Base-by-base conservation (phyloP, 2,329 filamentous ascomycete species). In the Pseudogymnoascus sp. region DNA sequence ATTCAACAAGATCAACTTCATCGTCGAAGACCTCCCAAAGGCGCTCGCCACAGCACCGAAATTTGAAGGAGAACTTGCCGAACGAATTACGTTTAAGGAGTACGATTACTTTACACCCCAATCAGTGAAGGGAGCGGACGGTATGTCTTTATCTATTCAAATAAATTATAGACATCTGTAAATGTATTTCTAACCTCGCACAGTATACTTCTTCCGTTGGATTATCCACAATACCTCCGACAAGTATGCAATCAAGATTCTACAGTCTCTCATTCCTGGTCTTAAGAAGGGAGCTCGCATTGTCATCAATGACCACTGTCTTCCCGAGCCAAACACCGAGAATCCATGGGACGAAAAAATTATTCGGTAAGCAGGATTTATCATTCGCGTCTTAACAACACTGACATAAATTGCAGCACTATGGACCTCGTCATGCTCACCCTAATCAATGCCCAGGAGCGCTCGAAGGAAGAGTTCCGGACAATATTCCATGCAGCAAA, bases 391-490 rank as follows among this genome's bases (percentile, higher is more conserved):
- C 2, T 24, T 11, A 21, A 58, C 21, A 47, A 61, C 26, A 10
- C 13, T n/a, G 5, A 21, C 11, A 17, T 54, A 33, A 13, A 21
- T 21, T 54, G 31, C 44, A 68, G 72, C 33, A 74, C 75, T 35
- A 81, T 82, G 77, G 80, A 82, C 64, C 68, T 82, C 64, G 71
- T 80, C 2, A 82, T 83, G 80, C 67, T 82, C 68, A 74, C 74
- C 8, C 63, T 81, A 35, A 71, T 81, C 37, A 83, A 83, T 64
- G 75, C 79, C 2, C 76, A 80, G 66, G 81, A 83, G 70, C 74
- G 81, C 7, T 73, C 73, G 2, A 76, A 78, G 63, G 67, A 69
- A 5, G 79, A 81, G 63, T 83, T 81, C 62, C 66, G 69, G 33
- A 69, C 71, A 9, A 64, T 83, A 8, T 82, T 83, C 64, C 67